Percentiles rank a stretch among this genome's conserved stretches.
These are phyloP conservation scores for Ormosia emarginata DNA, from an alignment of 306 rosid genomes.

Conservation along the genomic window DNA sequence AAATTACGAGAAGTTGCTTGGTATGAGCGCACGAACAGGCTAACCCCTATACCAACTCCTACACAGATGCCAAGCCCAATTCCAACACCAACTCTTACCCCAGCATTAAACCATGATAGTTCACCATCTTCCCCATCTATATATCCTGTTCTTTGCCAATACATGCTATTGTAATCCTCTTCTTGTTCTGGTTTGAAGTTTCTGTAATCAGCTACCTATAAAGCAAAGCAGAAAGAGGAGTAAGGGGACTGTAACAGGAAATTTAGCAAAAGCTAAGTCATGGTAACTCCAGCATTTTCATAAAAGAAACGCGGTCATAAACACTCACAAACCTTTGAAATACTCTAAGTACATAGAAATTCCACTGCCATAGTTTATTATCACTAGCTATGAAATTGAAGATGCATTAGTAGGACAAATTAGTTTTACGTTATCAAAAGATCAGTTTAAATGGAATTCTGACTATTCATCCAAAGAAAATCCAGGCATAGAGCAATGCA, in stretches of 20 bases:
- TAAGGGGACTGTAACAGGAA: not conserved
- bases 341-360: not conserved
- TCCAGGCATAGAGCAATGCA: not conserved
- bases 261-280: not conserved
- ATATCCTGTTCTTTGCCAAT: conserved; percentile 37
- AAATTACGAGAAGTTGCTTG: conserved; percentile 45
- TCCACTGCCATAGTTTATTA: not conserved
- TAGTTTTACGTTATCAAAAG: not conserved
- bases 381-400: not conserved
- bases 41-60: conserved; percentile 56
- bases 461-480: not conserved
- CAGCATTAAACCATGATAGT: conserved; percentile 66
- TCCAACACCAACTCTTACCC: conserved; percentile 78
- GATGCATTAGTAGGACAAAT: not conserved
- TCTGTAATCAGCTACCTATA: conserved; percentile 38
- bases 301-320: not conserved
- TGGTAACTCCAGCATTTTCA: not conserved
- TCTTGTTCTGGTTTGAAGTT: conserved; percentile 46
- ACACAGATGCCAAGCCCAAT: conserved; percentile 59
- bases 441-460: not conserved
- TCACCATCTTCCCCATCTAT: conserved; percentile 60
- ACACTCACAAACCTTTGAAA: not conserved
- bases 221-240: not conserved
- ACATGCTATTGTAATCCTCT: conserved; percentile 36
- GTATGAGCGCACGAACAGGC: conserved; percentile 56